Evolutionary conservation across 2,329 filamentous ascomycete species (phyloP), one percentile per base, ranked within the genome.

Genomic region (Beauveria medogensis): DNA sequence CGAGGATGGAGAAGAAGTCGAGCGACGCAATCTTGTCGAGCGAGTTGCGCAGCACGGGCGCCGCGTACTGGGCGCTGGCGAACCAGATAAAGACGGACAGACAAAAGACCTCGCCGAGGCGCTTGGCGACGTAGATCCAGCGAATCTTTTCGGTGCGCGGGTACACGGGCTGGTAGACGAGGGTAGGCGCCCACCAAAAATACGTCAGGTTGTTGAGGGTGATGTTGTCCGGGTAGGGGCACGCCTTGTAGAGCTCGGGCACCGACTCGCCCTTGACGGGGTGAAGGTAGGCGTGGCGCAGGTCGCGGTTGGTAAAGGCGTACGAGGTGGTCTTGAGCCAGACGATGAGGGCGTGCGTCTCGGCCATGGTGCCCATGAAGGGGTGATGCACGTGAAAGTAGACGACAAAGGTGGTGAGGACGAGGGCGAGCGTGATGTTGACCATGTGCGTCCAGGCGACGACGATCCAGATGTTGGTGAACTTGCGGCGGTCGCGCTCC

Each of bases 301-400:
- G 83, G 72, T 99, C 94, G 65, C 94, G 87, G 74, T 99, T 99
- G 28, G 94, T 97, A 69, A 97, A 90, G 26, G 93, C 94, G 71
- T 97, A 99, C 0, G 92, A 97, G 65, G 91, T 90, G 37, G 90
- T 92, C 78, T 99, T 99, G 69, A 99, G 83, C 88, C 92, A 97
- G 55, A 97, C 92, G 60, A 97, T 90, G 68, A 97, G 87, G 65
- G 92, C 92, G 72, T 99, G 94, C 63, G 96, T 76, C 74, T 97
- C 90, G 65, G 90, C 92, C 54, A 96, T 77, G 0, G 92, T 96
- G 47, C 94, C 94, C 67, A 99, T 95, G 20, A 96, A 82, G 0
- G 94, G 94, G 73, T 99, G 94, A 73, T 96, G 85, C 66, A 99
- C 90, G 72, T 90, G 82, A 73, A 88, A 93, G 78, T 96, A 99